Evolutionary conservation across 352 stramenopile species (phyloP), one percentile per base, ranked within the genome.

Genomic region (Phytophthora pistaciae): DNA sequence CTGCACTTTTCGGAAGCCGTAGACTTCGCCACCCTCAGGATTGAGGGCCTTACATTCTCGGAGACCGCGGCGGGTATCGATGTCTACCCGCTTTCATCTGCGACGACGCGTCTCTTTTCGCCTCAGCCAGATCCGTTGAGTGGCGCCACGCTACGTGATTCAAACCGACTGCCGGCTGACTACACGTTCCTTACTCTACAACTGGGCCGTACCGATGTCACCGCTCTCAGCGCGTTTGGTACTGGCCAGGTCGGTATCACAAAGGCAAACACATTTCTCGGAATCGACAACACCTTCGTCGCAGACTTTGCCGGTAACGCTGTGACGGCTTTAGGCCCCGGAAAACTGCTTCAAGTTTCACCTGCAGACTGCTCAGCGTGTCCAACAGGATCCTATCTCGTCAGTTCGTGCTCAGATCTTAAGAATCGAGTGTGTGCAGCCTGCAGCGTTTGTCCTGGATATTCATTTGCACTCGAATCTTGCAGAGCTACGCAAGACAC

Each of bases 1-100:
- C 56, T 95, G 16, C 83, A 72, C 36, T 94, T 95, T 68, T 91
- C 84, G 0, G 83, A 95, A 57, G 74, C 86, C 1, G 82, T 95
- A 29, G 56, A 94, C 54, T 74, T 65, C 21, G 31, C 60, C 3
- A 83, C 42, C 1, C 56, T 87, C 4, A 60, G 69, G 6, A 67
- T 91, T 36, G 68, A 81, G 1, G 60, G 72, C 0, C 42, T 95
- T 0, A 58, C 66, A 3, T 74, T 95, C 38, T 81, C 84, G 0
- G 79, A 92, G 23, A 81, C 78, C 5, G 50, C 66, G 2, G 60
- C 31, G 1, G 77, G 62, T 8, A 67, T 76, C 0, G 70, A 88
- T 29, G 20, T 77, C n/a, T 83, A 78, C 54, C 59, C 49, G 0
- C 69, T 95, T 36, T 87, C 82, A 16, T 38, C 71, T 7, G 2